phyloP scores from a whole-genome alignment of 1,139 yeast genomes.

The Candida sanyaensis region DNA sequence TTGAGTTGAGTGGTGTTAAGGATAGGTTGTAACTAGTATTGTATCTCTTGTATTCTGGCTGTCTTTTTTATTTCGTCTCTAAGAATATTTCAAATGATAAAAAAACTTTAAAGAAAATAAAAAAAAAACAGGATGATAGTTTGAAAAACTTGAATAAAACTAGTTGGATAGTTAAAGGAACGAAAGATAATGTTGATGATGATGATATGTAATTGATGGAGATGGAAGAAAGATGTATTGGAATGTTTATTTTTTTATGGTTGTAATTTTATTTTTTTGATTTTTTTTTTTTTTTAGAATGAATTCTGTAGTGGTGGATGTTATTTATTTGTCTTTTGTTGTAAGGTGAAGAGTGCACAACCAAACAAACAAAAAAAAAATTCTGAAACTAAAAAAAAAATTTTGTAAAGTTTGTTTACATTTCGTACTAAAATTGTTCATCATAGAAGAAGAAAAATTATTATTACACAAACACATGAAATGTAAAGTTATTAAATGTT shows the following conservation, averaged over 20 bases:
- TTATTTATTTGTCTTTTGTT: not conserved
- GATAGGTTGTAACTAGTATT: not conserved
- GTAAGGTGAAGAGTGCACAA: not conserved
- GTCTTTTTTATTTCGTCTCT: not conserved
- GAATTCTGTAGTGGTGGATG: not conserved
- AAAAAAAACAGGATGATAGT: not conserved
- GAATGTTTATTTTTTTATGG: too few species aligned
- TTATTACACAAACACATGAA: not conserved
- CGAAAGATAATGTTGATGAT: not conserved
- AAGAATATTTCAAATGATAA: not conserved
- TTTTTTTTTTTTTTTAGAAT: not conserved
- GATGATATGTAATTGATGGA: not conserved
- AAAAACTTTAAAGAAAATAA: too few species aligned
- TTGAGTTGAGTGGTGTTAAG: not conserved
- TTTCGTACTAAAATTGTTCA: not conserved
- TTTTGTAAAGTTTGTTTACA: not conserved
- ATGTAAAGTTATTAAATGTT: not conserved
- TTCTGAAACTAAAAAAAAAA: not conserved
- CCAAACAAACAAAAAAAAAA: not conserved
- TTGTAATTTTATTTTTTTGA: not conserved
- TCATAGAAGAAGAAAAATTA: not conserved
- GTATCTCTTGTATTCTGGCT: not conserved
- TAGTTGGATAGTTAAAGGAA: not conserved
- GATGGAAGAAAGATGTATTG: not conserved
- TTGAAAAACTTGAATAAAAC: constrained; percentile 1